A percentile compares a stretch with the other conserved stretches of the same genome.
phyloP scores from a whole-genome alignment of 2,329 filamentous ascomycete species.

The Fusarium graminum region DNA sequence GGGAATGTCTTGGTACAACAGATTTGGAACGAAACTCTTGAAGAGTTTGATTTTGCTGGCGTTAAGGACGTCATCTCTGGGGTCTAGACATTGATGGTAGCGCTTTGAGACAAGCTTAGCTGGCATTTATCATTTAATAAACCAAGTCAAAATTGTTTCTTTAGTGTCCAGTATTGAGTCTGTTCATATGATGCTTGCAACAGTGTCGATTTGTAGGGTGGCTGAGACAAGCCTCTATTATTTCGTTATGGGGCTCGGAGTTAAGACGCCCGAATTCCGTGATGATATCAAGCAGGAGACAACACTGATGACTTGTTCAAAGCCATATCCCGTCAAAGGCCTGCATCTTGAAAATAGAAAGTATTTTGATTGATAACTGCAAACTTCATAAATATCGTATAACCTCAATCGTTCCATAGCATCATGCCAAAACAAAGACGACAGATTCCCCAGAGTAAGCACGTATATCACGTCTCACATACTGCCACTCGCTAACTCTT shows the following conservation, averaged over 20 bases:
- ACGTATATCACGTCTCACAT: too few species aligned
- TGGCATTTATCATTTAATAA: neutral
- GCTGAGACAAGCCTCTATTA: neutral
- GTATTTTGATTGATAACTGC: too few species aligned
- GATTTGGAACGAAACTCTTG: slow-evolving; percentile 39
- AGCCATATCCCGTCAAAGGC: too few species aligned
- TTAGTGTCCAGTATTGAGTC: too few species aligned
- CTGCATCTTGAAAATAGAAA: too few species aligned
- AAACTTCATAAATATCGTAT: neutral
- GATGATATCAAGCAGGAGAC: neutral
- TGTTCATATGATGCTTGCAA: too few species aligned
- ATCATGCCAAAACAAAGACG: neutral
- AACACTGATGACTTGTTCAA: neutral
- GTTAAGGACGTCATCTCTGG: slow-evolving; percentile 43
- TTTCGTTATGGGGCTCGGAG: slow-evolving; percentile 5
- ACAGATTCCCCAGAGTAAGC: neutral
- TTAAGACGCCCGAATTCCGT: slow-evolving; percentile 7
- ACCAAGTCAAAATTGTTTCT: too few species aligned
- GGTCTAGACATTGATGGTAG: neutral
- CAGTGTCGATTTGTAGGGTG: neutral
- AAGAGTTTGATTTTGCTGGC: slow-evolving; percentile 21
- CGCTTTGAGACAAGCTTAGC: neutral
- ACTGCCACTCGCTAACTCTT: neutral
- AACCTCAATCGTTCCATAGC: neutral
- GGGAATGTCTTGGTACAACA: slow-evolving; percentile 26